Evolutionary conservation across 2,329 filamentous ascomycete genomes (phyloP).

Genomic region (Apiospora kogelbergensis): DNA sequence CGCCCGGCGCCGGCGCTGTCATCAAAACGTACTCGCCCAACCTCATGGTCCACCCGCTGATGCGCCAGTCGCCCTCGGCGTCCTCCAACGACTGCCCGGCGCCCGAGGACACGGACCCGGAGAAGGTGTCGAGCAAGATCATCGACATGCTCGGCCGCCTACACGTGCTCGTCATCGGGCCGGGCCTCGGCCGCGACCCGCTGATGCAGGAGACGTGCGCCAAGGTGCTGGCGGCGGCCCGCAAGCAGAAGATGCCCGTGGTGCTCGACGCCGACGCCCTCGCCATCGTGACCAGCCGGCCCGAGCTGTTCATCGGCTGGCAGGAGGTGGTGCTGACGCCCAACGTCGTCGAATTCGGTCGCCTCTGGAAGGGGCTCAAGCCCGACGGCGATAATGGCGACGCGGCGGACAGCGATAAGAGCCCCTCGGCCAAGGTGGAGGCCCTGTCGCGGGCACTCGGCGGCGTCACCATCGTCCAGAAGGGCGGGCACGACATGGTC

Average conservation of each 20-base stretch:
- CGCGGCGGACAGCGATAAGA: constrained; percentile 38
- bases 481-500: constrained; percentile 80
- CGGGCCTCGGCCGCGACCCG: constrained; percentile 84
- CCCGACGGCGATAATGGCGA: constrained; percentile 38
- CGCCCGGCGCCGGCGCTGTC: constrained; percentile 78
- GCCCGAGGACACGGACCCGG: constrained; percentile 55
- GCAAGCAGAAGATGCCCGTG: constrained; percentile 70
- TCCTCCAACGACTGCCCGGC: constrained; percentile 40
- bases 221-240: constrained; percentile 75
- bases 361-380: constrained; percentile 75
- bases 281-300: constrained; percentile 71
- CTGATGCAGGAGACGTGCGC: constrained; percentile 88
- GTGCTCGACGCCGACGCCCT: constrained; percentile 92
- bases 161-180: constrained; percentile 90
- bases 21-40: constrained; percentile 99
- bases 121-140: constrained; percentile 64
- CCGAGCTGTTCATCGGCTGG: constrained; percentile 78
- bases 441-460: constrained; percentile 72
- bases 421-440: constrained; percentile 51
- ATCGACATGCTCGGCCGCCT: constrained; percentile 80
- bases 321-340: constrained; percentile 85
- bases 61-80: constrained; percentile 68
- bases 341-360: constrained; percentile 89
- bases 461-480: constrained; percentile 89
- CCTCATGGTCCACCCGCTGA: constrained; percentile 95